These are phyloP conservation scores for Daldinia sp. DNA, from an alignment of 2,329 filamentous ascomycete genomes.

Conservation along the genomic window DNA sequence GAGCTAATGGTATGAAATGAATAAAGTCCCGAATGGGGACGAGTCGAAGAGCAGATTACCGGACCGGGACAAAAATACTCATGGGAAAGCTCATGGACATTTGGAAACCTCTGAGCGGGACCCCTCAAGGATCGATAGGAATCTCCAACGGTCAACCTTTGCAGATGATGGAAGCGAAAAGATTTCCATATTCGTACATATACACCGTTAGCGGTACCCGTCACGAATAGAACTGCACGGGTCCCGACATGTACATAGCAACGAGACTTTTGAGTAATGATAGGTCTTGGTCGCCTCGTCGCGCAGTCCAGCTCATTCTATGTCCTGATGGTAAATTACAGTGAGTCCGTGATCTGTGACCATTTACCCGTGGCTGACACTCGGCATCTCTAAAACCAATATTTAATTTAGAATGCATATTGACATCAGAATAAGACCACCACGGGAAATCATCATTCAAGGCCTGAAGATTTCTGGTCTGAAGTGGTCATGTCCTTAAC, in stretches of 20 bases:
- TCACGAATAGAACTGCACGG: neutral
- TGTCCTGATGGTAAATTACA: neutral
- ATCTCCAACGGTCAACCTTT: neutral
- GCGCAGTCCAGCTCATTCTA: neutral
- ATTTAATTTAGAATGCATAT: conserved; percentile 14
- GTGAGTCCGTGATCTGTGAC: neutral
- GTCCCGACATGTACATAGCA: conserved; percentile 23
- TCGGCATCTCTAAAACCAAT: neutral
- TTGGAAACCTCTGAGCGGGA: conserved; percentile 42
- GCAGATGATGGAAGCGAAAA: neutral
- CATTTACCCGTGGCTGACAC: neutral
- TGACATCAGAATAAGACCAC: conserved; percentile 36
- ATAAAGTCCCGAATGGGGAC: conserved; percentile 55
- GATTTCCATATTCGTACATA: neutral
- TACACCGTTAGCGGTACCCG: neutral
- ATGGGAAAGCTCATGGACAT: conserved; percentile 57
- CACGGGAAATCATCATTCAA: neutral
- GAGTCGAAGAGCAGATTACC: conserved; percentile 51
- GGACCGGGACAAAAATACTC: conserved; percentile 52
- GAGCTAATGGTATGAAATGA: conserved; percentile 32
- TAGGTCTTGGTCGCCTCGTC: neutral
- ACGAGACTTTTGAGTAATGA: neutral
- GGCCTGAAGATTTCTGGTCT: conserved; percentile 4
- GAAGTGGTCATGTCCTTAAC: conserved; percentile 1
- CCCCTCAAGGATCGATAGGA: neutral